Evolutionary conservation across 164 flowering plant species (phyloP).

Genomic region (Vitis riparia): DNA sequence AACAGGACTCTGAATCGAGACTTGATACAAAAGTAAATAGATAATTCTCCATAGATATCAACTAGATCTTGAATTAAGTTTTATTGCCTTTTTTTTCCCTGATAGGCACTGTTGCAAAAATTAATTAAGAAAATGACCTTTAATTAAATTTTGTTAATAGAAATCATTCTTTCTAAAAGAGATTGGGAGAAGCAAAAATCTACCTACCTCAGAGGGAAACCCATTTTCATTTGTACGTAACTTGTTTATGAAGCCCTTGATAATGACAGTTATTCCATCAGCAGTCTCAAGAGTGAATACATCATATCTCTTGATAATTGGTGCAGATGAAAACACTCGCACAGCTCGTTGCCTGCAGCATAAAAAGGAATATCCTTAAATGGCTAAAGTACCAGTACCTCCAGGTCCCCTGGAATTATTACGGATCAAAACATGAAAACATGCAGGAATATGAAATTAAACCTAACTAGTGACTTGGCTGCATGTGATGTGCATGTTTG

Average conservation of each 20-base stretch:
- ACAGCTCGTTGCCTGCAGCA: slow-evolving; percentile 37
- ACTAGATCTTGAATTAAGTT: too few relatives aligned
- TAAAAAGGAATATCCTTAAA: not conserved
- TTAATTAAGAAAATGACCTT: not conserved
- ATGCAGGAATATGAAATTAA: not conserved
- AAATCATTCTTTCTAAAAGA: too few relatives aligned
- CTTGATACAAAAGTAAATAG: too few relatives aligned
- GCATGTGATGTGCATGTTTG: too few relatives aligned
- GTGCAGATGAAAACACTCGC: slow-evolving; percentile 59
- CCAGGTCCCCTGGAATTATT: not conserved
- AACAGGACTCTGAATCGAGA: too few relatives aligned
- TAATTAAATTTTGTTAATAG: not conserved
- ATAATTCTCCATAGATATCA: too few relatives aligned
- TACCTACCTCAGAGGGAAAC: slow-evolving; percentile 50
- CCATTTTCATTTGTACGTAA: slow-evolving; percentile 53
- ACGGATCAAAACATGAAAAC: not conserved
- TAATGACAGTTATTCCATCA: slow-evolving; percentile 53
- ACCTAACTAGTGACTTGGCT: too few relatives aligned
- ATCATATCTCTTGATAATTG: slow-evolving; percentile 54
- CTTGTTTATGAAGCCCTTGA: slow-evolving; percentile 51
- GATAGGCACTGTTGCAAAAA: not conserved
- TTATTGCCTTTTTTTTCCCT: too few relatives aligned
- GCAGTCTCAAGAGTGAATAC: slow-evolving; percentile 49
- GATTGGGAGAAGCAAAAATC: not conserved
- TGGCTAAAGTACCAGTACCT: not conserved